These are phyloP conservation scores for Triticum turgidum DNA, from an alignment of 176 grass and related monocot species.

Conservation along the genomic window DNA sequence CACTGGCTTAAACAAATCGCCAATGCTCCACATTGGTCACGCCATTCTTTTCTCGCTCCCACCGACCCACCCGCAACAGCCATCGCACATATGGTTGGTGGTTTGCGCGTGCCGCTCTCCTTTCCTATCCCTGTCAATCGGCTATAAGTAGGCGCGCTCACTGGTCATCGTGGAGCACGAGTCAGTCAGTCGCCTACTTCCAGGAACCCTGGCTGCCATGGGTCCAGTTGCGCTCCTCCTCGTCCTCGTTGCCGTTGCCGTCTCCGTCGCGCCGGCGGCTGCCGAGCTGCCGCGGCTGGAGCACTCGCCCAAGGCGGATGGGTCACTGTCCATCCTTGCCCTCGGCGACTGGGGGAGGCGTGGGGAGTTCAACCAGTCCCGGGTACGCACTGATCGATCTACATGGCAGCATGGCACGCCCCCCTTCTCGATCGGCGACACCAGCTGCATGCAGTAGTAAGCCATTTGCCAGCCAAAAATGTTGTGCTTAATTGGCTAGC, in stretches of 20 bases:
- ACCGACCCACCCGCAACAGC: background rate
- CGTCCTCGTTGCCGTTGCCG: too few relatives aligned
- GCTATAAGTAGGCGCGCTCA: background rate
- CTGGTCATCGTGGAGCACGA: background rate
- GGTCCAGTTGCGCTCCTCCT: background rate
- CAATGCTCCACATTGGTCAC: background rate
- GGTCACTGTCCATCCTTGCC: slow-evolving; percentile 43
- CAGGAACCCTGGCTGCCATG: background rate
- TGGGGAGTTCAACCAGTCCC: slow-evolving; percentile 53
- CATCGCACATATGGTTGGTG: background rate
- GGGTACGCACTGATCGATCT: slow-evolving; percentile 8
- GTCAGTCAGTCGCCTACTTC: background rate
- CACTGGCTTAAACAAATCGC: background rate
- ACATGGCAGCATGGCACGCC: background rate
- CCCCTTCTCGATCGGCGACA: background rate
- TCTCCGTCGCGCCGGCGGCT: background rate
- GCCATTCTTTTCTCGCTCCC: background rate
- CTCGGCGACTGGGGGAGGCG: slow-evolving; percentile 58
- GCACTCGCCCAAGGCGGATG: slow-evolving; percentile 42
- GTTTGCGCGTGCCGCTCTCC: background rate
- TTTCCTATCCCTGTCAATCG: background rate
- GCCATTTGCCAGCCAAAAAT: background rate
- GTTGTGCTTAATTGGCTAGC: background rate
- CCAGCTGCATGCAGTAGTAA: background rate
- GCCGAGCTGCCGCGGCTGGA: slow-evolving; percentile 41